phyloP scores from a whole-genome alignment of 805 yeast species.

The Starmerella floris region DNA sequence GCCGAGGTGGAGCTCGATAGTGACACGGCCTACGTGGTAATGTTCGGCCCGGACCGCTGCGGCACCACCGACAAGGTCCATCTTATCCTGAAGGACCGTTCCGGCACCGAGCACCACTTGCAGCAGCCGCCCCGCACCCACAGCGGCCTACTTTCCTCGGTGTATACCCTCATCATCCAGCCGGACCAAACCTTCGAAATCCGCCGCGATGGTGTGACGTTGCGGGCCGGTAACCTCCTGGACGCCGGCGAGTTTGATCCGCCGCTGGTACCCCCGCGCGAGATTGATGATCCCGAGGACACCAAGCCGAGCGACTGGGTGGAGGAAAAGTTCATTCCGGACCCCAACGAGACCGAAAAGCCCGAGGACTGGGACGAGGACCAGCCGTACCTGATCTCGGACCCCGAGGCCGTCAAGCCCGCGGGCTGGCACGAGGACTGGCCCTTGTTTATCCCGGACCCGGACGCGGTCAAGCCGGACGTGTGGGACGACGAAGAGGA shows the following conservation, averaged over 20 bases:
- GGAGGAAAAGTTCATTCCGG: constrained; percentile 51
- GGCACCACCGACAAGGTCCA: constrained; percentile 70
- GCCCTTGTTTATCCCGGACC: constrained; percentile 49
- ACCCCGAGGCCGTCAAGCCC: constrained; percentile 57
- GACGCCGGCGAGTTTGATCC: constrained; percentile 49
- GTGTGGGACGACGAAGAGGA: constrained; percentile 87
- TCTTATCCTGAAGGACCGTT: constrained; percentile 47
- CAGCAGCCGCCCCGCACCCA: constrained; percentile 48
- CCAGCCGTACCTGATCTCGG: constrained; percentile 50
- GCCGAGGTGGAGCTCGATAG: constrained; percentile 34
- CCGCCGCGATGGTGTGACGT: constrained; percentile 67
- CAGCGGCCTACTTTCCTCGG: constrained; percentile 38
- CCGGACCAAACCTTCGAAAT: constrained; percentile 61
- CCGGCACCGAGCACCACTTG: constrained; percentile 56
- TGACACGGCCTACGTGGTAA: constrained; percentile 63
- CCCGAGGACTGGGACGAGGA: constrained; percentile 80
- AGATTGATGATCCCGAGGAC: constrained; percentile 45
- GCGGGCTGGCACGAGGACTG: constrained; percentile 65
- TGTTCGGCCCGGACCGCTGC: constrained; percentile 94
- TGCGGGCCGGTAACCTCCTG: constrained; percentile 54
- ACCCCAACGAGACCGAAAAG: constrained; percentile 48
- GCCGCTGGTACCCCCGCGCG: constrained; percentile 50
- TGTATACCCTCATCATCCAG: constrained; percentile 65
- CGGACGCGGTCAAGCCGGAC: constrained; percentile 51
- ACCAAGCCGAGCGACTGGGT: constrained; percentile 73